Evolutionary conservation across 371 early-diverging fungal genomes (phyloP), one percentile per base, ranked within the genome.

Genomic region (Actinomortierella wolfii): DNA sequence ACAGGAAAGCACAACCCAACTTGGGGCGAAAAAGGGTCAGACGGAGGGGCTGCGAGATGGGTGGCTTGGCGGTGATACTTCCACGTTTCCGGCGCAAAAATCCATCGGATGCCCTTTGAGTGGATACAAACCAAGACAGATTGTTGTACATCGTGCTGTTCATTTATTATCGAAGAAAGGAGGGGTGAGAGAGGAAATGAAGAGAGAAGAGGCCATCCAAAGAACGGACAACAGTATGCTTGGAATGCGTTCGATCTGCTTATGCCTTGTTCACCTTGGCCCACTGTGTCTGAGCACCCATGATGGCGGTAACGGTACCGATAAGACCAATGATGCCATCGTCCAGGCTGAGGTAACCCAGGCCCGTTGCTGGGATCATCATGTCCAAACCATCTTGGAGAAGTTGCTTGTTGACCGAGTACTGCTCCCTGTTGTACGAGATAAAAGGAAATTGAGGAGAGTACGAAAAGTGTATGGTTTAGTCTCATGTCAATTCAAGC

Each of bases 301-400:
- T 71, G 40, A 78, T 57, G 21, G 78, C 67, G 9, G 76, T 64
- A 26, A 66, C 62, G 21, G 68, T 68, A 54, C 90, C 90, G 73
- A 83, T 82, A 52, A 89, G 74, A 57, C 90, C 90, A 54, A 90
- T 78, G 45, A 86, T 64, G 51, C 90, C 90, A 53, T 88, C 87
- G 58, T 85, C 83, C 28, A 81, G 77, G 47, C 70, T 57, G 42
- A 86, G 45, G 64, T 79, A 85, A n/a, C 81, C 84, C 57, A 89
- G 76, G 15, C 81, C 76, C 34, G 83, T 75, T 41, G 81, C 69
- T 14, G 90, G 90, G 52, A 90, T 84, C 41, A 85, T 69, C 51
- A 83, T 77, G 63, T 90, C 90, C 51, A 87, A 73, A 52, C 76
- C 68, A 66, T 90, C 88, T 67, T 83, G 85, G 54, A 86, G 54